A percentile compares a stretch with the other conserved stretches of the same genome.
Conservation (phyloP, 768 basidiomycete genomes). For the Leccinum subtestaceum region DNA sequence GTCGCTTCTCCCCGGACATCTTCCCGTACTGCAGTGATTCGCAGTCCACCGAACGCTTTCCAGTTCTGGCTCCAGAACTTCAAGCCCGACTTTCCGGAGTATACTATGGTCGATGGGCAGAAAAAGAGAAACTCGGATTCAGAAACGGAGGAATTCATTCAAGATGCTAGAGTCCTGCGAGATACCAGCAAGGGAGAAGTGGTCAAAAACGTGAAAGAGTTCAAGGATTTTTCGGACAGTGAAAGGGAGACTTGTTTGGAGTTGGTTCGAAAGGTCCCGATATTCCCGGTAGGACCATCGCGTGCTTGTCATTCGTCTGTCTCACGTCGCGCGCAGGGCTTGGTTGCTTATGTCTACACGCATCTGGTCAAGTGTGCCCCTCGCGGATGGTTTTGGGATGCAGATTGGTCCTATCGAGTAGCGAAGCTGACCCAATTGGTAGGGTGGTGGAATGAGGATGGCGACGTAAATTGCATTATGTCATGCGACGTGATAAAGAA, state of each 20-base stretch:
- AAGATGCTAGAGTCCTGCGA: slow-evolving; percentile 12
- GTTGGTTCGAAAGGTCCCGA: slow-evolving; percentile 13
- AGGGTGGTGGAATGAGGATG: slow-evolving; percentile 6
- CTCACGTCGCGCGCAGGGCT: slow-evolving; percentile 19
- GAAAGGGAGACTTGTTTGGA: slow-evolving; percentile 14
- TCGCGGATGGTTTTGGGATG: slow-evolving; percentile 7
- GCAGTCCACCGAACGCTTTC: slow-evolving; percentile 10
- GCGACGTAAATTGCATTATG: slow-evolving; percentile 12
- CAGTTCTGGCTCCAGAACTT: slow-evolving; percentile 11
- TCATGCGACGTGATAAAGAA: slow-evolving; percentile 12
- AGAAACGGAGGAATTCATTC: not conserved
- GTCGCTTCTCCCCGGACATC: not conserved
- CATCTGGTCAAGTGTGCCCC: slow-evolving; percentile 20
- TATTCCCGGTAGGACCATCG: slow-evolving; percentile 24
- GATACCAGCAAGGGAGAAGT: slow-evolving; percentile 12
- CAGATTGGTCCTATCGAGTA: slow-evolving; percentile 9
- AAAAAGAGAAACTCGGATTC: not conserved
- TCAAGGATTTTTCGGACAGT: slow-evolving; percentile 9
- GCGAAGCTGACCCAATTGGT: slow-evolving; percentile 9
- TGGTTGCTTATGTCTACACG: slow-evolving; percentile 30
- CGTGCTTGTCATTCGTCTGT: not conserved
- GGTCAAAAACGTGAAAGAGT: slow-evolving; percentile 17
- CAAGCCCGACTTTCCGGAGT: not conserved
- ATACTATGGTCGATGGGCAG: slow-evolving; percentile 23
- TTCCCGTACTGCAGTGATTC: not conserved